Evolutionary conservation across 768 basidiomycete species (phyloP), one percentile per base, ranked within the genome.

Genomic region (Auricularia auricula-judae): DNA sequence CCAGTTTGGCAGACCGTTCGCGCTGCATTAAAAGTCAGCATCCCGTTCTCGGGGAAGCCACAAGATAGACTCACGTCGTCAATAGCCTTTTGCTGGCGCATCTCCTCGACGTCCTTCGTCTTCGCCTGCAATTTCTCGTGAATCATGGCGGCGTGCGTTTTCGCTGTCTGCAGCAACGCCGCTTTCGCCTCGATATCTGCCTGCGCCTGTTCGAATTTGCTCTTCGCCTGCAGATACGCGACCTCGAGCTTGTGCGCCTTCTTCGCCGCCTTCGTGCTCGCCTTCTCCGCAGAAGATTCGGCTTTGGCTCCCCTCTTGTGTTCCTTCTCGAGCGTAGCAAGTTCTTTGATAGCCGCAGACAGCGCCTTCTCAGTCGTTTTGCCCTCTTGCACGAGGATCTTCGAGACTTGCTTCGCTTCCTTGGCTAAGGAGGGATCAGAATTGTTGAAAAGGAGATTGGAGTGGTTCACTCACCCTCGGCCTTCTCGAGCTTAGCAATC

Each of bases 81-180:
- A 8, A 84, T 84, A 39, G 82, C 82, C 71, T 87, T 86, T 68
- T 84, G 80, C n/a, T 78, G 76, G 36, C 88, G 77, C 62, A 91
- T 72, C 66, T 80, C 79, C 68, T 91, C 88, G 1, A 93, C 80
- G 69, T 91, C 88, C 63, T 82, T 79, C 21, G 81, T 81, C 78
- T 91, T 91, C 64, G 85, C 85, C 62, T 84, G 80, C 63, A 91
- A 75, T 68, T 80, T 81, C 62, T 82, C 78, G 1, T 87, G 88
- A 23, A 82, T 79, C 62, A 85, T 80, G 62, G 72, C 77, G 2
- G 86, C 84, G 5, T 81, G 83, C 29, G 80, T 77, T 54, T 81
- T 79, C 21, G 81, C 75, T 1, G 76, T 76, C 34, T 84, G 82
- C 34, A 88, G 72, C 3, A 77, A 72, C 64, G 83, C 81, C 23